Percentiles rank a stretch among this genome's conserved stretches.
Conservation (phyloP, 768 basidiomycete species). For the Cytidiella melzeri region DNA sequence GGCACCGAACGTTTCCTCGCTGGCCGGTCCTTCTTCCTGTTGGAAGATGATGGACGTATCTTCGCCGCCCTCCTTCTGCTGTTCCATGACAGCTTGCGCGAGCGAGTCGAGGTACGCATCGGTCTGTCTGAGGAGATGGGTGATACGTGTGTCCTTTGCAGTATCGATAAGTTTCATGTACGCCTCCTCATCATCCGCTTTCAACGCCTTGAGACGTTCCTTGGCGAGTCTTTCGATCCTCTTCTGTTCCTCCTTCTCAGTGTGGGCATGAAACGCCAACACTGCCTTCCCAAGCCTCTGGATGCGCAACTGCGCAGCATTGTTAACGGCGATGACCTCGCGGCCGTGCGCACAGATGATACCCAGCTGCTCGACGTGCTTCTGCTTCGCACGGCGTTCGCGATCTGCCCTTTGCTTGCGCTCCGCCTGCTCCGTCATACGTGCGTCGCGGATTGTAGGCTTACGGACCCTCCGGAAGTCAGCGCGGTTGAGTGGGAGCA, state of each 20-base stretch:
- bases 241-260: constrained; percentile 98
- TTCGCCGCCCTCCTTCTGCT: constrained; percentile 68
- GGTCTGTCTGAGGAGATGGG: constrained; percentile 90
- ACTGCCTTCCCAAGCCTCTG: constrained; percentile 68
- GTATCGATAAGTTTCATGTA: constrained; percentile 99
- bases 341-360: constrained; percentile 82
- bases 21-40: constrained; percentile 65
- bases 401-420: constrained; percentile 88
- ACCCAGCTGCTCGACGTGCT: constrained; percentile 89
- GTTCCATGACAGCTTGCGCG: constrained; percentile 87
- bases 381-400: constrained; percentile 91
- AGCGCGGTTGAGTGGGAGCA: constrained; percentile 84
- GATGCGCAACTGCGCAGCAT: constrained; percentile 52
- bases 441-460: constrained; percentile 82
- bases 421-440: constrained; percentile 84
- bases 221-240: constrained; percentile 93
- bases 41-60: constrained; percentile 44
- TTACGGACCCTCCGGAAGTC: constrained; percentile 88
- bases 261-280: constrained; percentile 75
- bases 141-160: constrained; percentile 98
- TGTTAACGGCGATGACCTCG: constrained; percentile 62
- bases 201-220: constrained; percentile 96
- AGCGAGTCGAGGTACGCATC: constrained; percentile 93
- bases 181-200: constrained; percentile 98
- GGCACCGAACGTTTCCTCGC: constrained; percentile 89